These are phyloP conservation scores for Artemisia tridentata DNA, from an alignment of 129 eudicot species.

Conservation along the genomic window DNA sequence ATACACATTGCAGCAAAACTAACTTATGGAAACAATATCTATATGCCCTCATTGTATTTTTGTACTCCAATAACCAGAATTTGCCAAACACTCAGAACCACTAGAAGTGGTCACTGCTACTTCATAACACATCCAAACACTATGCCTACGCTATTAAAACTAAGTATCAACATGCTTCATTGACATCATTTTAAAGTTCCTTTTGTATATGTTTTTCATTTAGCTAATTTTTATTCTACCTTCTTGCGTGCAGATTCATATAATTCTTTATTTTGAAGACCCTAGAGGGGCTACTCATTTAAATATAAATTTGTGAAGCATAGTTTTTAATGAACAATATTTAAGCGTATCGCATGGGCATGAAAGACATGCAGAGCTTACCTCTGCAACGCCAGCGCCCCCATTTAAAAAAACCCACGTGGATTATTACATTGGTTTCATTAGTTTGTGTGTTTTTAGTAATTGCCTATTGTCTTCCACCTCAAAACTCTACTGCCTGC, in stretches of 20 bases:
- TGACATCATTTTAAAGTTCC: neutral
- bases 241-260: slow-evolving; percentile 25
- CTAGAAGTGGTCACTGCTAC: too few species aligned
- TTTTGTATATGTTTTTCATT: neutral
- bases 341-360: slow-evolving; percentile 63
- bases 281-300: neutral
- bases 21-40: too few species aligned
- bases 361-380: slow-evolving; percentile 64
- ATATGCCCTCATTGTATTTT: neutral
- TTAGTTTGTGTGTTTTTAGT: slow-evolving; percentile 70
- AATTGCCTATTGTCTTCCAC: slow-evolving; percentile 81
- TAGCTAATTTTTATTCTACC: neutral
- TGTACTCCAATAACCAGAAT: neutral
- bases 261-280: neutral
- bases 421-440: slow-evolving; percentile 82
- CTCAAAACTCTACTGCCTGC: slow-evolving; percentile 72
- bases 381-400: slow-evolving; percentile 75
- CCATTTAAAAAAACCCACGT: slow-evolving; percentile 70
- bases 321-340: slow-evolving; percentile 45
- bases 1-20: too few species aligned
- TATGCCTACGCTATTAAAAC: too few species aligned
- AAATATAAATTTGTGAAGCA: slow-evolving; percentile 36
- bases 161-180: neutral
- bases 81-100: neutral
- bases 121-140: too few species aligned